phyloP scores from a whole-genome alignment of 768 basidiomycete species.

The Crassisporium funariophilum region DNA sequence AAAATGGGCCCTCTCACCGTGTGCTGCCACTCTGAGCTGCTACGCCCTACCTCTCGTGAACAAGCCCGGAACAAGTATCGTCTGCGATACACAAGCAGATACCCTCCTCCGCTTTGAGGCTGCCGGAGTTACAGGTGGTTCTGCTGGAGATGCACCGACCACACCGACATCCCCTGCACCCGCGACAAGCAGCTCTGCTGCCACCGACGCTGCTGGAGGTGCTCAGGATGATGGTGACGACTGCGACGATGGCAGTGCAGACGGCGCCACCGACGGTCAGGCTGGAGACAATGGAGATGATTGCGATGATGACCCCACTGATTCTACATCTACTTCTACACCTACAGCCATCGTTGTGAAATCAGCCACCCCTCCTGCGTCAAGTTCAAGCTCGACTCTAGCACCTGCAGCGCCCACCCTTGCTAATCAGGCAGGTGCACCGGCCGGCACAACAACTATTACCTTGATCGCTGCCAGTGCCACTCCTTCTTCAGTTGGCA shows the following conservation, averaged over 20 bases:
- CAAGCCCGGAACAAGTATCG: conserved; percentile 46
- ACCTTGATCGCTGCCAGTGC: conserved; percentile 9
- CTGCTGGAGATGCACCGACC: too few relatives aligned
- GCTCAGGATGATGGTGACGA: conserved; percentile 12
- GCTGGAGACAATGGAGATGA: conserved; percentile 15
- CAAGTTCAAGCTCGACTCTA: too few relatives aligned
- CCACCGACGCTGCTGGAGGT: conserved; percentile 9
- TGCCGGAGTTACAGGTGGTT: conserved; percentile 44
- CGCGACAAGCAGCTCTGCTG: conserved; percentile 5
- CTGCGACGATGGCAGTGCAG: conserved; percentile 15
- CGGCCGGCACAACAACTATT: too few relatives aligned
- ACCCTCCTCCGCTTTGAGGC: conserved; percentile 37
- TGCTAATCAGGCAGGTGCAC: too few relatives aligned
- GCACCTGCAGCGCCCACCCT: background rate
- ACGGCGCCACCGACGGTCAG: conserved; percentile 12
- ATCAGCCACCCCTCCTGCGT: conserved; percentile 2
- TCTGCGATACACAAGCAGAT: conserved; percentile 42
- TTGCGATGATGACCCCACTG: conserved; percentile 15
- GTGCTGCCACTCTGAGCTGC: conserved; percentile 37
- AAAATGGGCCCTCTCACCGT: conserved; percentile 39
- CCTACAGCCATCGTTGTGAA: conserved; percentile 9
- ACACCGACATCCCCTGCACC: conserved; percentile 9
- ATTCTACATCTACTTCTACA: conserved; percentile 10
- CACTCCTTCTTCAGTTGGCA: conserved; percentile 1
- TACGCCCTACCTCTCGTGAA: conserved; percentile 50